Evolutionary conservation across 257 asterid species (phyloP).

Genomic region (Galeopsis tetrahit): DNA sequence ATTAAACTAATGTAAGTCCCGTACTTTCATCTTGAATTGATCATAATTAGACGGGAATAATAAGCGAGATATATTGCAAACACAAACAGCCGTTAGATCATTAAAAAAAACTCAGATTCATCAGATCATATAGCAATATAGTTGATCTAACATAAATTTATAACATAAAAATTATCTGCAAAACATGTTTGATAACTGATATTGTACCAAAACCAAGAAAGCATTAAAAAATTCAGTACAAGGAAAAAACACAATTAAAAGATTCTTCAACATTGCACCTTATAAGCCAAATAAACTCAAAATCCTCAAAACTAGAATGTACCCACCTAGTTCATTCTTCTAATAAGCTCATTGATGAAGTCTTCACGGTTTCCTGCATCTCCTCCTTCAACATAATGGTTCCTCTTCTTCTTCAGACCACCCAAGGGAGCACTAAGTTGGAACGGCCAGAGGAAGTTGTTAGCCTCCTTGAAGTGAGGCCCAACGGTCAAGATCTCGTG

Average conservation of each 20-base stretch:
- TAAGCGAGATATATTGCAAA: no score
- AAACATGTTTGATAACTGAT: slow-evolving; percentile 20
- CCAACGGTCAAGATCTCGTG: slow-evolving; percentile 71
- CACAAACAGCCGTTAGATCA: no score
- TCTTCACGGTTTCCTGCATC: slow-evolving; percentile 73
- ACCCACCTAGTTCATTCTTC: slow-evolving; percentile 62
- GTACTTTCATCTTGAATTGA: no score
- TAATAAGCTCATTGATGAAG: slow-evolving; percentile 59
- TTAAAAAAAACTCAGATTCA: no score
- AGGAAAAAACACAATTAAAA: slow-evolving; percentile 14
- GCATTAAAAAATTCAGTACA: slow-evolving; percentile 1
- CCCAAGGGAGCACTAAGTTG: slow-evolving; percentile 72
- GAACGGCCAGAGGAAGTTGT: slow-evolving; percentile 71
- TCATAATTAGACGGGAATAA: no score
- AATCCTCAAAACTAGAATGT: slow-evolving; percentile 16
- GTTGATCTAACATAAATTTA: background rate
- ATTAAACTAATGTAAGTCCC: no score
- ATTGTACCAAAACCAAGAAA: slow-evolving; percentile 15
- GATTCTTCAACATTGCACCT: slow-evolving; percentile 15
- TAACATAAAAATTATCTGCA: slow-evolving; percentile 23
- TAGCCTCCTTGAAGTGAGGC: slow-evolving; percentile 68
- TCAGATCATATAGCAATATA: no score
- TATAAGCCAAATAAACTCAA: slow-evolving; percentile 16
- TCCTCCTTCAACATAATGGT: slow-evolving; percentile 71
- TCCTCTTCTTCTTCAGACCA: slow-evolving; percentile 69